Evolutionary conservation across 2,329 filamentous ascomycete species (phyloP).

Genomic region (Colletotrichum graminicola): DNA sequence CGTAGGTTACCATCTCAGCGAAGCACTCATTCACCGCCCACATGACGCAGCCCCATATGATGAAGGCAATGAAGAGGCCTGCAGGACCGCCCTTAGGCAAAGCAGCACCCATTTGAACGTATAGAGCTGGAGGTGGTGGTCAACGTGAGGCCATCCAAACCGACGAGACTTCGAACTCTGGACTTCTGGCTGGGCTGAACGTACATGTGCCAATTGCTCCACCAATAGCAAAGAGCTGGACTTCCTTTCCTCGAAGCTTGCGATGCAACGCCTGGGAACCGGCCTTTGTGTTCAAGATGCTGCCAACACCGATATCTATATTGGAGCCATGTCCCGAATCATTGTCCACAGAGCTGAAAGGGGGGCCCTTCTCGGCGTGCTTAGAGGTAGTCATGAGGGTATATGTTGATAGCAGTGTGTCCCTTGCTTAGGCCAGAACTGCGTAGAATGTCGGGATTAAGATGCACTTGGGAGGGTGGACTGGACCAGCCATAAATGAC

Average conservation of each 20-base stretch:
- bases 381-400: background rate
- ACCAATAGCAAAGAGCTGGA: conserved; percentile 22
- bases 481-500: background rate
- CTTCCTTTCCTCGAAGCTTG: background rate
- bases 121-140: conserved; percentile 9
- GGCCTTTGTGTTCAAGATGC: background rate
- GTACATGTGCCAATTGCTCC: conserved; percentile 31
- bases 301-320: background rate
- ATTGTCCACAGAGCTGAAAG: background rate
- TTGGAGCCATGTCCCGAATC: background rate
- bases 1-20: conserved; percentile 38
- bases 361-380: background rate
- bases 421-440: background rate
- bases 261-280: conserved; percentile 12
- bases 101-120: conserved; percentile 14
- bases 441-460: background rate
- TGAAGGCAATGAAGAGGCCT: conserved; percentile 25
- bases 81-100: conserved; percentile 45
- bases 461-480: background rate
- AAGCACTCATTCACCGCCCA: conserved; percentile 57
- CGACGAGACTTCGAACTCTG: background rate
- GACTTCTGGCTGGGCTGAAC: background rate
- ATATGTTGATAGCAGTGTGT: background rate
- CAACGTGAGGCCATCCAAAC: background rate
- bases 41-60: conserved; percentile 19